Conservation (phyloP, 441 rosid species). For the Erysimum pusillum region DNA sequence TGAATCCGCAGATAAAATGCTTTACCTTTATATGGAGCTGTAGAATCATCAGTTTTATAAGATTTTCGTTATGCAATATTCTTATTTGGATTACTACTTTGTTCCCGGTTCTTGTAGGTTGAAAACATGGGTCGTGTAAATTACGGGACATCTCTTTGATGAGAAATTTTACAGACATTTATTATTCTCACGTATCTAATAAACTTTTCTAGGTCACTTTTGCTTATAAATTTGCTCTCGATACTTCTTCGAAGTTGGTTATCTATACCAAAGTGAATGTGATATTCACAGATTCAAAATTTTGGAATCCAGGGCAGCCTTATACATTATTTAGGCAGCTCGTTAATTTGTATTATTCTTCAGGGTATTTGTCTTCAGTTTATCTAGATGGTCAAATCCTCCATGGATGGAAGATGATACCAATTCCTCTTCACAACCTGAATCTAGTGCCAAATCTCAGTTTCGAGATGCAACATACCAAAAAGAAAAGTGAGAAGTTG, state of each 20-base stretch:
- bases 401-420: slow-evolving; percentile 83
- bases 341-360: slow-evolving; percentile 19
- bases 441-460: slow-evolving; percentile 59
- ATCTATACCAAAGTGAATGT: neutral
- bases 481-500: slow-evolving; percentile 39
- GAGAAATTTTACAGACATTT: slow-evolving; percentile 47
- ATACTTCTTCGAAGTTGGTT: neutral
- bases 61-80: neutral
- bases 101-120: slow-evolving; percentile 59
- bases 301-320: neutral
- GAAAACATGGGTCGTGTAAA: slow-evolving; percentile 96
- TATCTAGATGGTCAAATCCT: slow-evolving; percentile 65
- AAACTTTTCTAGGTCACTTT: neutral
- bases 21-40: neutral
- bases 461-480: slow-evolving; percentile 49
- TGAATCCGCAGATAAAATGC: neutral
- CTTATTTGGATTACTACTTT: slow-evolving; percentile 16
- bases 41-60: neutral
- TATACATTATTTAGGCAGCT: slow-evolving; percentile 14
- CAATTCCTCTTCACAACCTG: slow-evolving; percentile 75
- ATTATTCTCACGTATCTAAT: neutral
- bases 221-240: neutral
- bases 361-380: slow-evolving; percentile 89
- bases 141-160: slow-evolving; percentile 81
- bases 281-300: neutral